phyloP scores from a whole-genome alignment of 495 filamentous ascomycete species.

The Hypoxylon intermedium region DNA sequence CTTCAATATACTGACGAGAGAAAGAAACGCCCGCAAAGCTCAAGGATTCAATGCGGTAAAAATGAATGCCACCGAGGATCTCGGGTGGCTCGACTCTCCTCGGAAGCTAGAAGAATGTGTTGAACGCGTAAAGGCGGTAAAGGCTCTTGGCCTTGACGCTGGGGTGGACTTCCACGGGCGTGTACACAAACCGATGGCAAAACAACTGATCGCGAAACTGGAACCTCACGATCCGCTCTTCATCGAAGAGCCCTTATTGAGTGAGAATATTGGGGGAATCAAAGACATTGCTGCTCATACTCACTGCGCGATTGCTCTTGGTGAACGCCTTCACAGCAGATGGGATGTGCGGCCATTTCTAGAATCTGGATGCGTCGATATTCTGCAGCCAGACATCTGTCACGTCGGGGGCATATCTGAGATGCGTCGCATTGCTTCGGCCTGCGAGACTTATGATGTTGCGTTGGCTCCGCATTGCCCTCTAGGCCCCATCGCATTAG shows the following conservation, averaged over 20 bases:
- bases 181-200: slow-evolving; percentile 82
- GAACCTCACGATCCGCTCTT: slow-evolving; percentile 78
- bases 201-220: slow-evolving; percentile 73
- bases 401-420: slow-evolving; percentile 82
- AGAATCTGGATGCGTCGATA: slow-evolving; percentile 71
- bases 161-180: slow-evolving; percentile 82
- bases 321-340: slow-evolving; percentile 75
- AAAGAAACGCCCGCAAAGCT: slow-evolving; percentile 63
- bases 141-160: slow-evolving; percentile 72
- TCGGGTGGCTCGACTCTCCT: slow-evolving; percentile 82
- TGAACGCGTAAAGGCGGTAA: slow-evolving; percentile 72
- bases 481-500: slow-evolving; percentile 76
- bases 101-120: slow-evolving; percentile 67
- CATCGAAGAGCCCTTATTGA: slow-evolving; percentile 79
- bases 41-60: slow-evolving; percentile 79
- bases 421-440: slow-evolving; percentile 71
- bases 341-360: slow-evolving; percentile 81
- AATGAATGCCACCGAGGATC: slow-evolving; percentile 83
- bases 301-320: slow-evolving; percentile 74
- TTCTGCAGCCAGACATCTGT: slow-evolving; percentile 78
- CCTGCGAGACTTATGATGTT: slow-evolving; percentile 81
- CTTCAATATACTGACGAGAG: slow-evolving; percentile 6
- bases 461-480: slow-evolving; percentile 81
- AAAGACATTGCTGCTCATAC: slow-evolving; percentile 68
- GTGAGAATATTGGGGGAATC: slow-evolving; percentile 73